Conservation (phyloP, 768 basidiomycete genomes). For the Peribolospora kevripleyi region DNA sequence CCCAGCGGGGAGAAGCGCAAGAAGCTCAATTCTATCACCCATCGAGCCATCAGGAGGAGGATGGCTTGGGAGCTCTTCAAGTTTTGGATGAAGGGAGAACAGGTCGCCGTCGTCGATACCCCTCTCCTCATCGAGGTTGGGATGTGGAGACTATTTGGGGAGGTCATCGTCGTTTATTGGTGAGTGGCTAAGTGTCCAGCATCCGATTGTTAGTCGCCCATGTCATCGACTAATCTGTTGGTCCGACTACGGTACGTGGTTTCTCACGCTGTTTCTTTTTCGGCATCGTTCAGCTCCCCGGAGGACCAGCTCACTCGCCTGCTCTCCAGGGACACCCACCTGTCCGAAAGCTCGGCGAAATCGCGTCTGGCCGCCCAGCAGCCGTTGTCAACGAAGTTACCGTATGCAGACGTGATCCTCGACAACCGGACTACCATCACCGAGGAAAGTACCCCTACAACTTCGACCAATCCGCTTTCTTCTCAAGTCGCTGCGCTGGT, state of each 20-base stretch:
- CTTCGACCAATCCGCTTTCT: too few species aligned
- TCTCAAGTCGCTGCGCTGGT: too few species aligned
- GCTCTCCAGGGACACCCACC: slow-evolving; percentile 41
- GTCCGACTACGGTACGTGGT: neutral
- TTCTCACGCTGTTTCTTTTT: neutral
- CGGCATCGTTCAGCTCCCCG: slow-evolving; percentile 33
- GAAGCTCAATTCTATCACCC: slow-evolving; percentile 58
- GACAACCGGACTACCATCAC: slow-evolving; percentile 61
- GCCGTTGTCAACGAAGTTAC: slow-evolving; percentile 48
- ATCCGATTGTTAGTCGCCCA: neutral
- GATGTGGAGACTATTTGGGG: slow-evolving; percentile 57
- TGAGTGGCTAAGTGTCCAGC: slow-evolving; percentile 18
- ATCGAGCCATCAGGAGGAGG: slow-evolving; percentile 49
- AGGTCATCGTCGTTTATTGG: slow-evolving; percentile 81
- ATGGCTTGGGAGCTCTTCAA: slow-evolving; percentile 44
- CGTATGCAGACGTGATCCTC: slow-evolving; percentile 62
- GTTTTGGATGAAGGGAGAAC: slow-evolving; percentile 54
- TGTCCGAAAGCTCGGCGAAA: slow-evolving; percentile 39
- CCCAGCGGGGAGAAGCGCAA: slow-evolving; percentile 28
- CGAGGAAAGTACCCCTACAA: slow-evolving; percentile 20
- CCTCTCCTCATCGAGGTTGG: slow-evolving; percentile 77
- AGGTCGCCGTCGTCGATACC: slow-evolving; percentile 62
- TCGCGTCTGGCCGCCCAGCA: slow-evolving; percentile 58
- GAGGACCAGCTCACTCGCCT: slow-evolving; percentile 65
- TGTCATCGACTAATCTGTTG: neutral